Percentiles rank a stretch among this genome's conserved stretches.
Conservation (phyloP, 164 flowering plant species). For the Protea cynaroides region DNA sequence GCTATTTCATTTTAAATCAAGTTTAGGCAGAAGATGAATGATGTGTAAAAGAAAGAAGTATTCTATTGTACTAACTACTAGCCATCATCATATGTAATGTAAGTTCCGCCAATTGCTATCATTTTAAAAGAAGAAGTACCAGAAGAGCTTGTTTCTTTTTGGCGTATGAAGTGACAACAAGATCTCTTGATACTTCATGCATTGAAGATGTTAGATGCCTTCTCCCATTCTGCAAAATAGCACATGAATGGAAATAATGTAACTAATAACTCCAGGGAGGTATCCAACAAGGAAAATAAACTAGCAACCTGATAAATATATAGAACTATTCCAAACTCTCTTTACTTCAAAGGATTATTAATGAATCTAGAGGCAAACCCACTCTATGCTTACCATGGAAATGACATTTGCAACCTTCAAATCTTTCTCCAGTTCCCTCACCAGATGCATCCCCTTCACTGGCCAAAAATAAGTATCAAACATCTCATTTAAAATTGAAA, state of each 20-base stretch:
- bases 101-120: not conserved
- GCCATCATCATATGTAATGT: not conserved
- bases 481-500: constrained; percentile 10
- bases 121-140: constrained; percentile 38
- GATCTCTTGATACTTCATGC: constrained; percentile 98
- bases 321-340: not conserved
- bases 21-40: not conserved
- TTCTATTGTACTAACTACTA: not conserved
- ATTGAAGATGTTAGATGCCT: constrained; percentile 79
- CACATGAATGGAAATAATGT: not conserved
- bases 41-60: not conserved
- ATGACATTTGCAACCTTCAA: constrained; percentile 96
- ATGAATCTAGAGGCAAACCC: not conserved
- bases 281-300: not conserved
- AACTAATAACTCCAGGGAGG: not conserved
- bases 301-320: constrained; percentile 1
- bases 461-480: constrained; percentile 39
- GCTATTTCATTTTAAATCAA: not conserved
- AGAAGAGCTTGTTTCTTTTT: constrained; percentile 88
- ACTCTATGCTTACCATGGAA: constrained; percentile 75
- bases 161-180: constrained; percentile 69
- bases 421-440: constrained; percentile 90
- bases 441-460: constrained; percentile 99
- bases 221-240: constrained; percentile 77
- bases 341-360: not conserved